Evolutionary conservation across 2,329 filamentous ascomycete species (phyloP).

Genomic region (Sclerotinia spermophila): DNA sequence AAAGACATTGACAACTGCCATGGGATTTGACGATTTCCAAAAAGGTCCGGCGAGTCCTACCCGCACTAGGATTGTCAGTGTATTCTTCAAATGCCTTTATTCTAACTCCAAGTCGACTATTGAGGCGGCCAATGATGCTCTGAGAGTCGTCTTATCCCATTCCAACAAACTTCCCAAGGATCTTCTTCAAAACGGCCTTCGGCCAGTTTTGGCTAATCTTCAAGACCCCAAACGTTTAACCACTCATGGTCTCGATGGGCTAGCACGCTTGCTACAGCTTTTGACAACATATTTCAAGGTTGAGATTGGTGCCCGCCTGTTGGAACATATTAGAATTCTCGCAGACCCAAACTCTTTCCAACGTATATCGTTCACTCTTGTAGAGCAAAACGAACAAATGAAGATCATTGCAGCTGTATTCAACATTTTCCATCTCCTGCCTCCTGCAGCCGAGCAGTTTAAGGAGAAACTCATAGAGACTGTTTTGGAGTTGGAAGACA

Average conservation of each 20-base stretch:
- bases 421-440: conserved; percentile 95
- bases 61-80: conserved; percentile 73
- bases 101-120: conserved; percentile 90
- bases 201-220: conserved; percentile 93
- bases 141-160: conserved; percentile 82
- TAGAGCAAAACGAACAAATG: conserved; percentile 90
- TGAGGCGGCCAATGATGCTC: conserved; percentile 84
- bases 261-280: conserved; percentile 83
- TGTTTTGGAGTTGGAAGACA: conserved; percentile 83
- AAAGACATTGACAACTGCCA: conserved; percentile 85
- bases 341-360: conserved; percentile 78
- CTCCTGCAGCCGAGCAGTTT: conserved; percentile 83
- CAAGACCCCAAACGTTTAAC: conserved; percentile 90
- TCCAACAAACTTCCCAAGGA: conserved; percentile 94
- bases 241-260: conserved; percentile 83
- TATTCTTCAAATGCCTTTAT: conserved; percentile 98
- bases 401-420: conserved; percentile 93
- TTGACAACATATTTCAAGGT: conserved; percentile 99
- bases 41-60: conserved; percentile 67
- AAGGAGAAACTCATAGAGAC: conserved; percentile 86
- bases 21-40: conserved; percentile 87
- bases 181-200: conserved; percentile 85
- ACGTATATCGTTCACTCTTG: conserved; percentile 88
- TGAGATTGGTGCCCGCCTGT: conserved; percentile 86
- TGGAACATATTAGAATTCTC: conserved; percentile 90